A percentile compares a stretch with the other conserved stretches of the same genome.
These are phyloP conservation scores for Phylloporus arenicola DNA, from an alignment of 768 basidiomycete genomes.

Conservation along the genomic window DNA sequence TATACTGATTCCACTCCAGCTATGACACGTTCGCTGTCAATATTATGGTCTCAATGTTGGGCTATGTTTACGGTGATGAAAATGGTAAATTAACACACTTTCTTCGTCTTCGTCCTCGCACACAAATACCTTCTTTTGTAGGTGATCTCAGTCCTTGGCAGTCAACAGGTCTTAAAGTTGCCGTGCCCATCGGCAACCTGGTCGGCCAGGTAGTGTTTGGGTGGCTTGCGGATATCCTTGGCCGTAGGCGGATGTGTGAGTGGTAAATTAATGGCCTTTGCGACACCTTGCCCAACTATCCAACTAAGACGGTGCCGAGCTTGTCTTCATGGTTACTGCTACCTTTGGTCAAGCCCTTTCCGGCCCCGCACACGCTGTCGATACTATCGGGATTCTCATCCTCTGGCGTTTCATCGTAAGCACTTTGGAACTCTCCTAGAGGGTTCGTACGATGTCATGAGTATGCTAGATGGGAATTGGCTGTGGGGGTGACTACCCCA, in stretches of 20 bases:
- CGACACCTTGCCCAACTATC: neutral
- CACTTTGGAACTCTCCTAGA: neutral
- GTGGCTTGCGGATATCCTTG: constrained; percentile 68
- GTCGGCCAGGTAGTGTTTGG: constrained; percentile 73
- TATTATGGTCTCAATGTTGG: constrained; percentile 78
- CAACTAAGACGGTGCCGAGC: constrained; percentile 40
- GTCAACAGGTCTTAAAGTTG: constrained; percentile 74
- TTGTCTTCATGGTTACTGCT: constrained; percentile 72
- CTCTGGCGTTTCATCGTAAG: constrained; percentile 76
- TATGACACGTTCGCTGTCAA: constrained; percentile 89
- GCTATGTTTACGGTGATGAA: constrained; percentile 62
- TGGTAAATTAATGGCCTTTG: constrained; percentile 12
- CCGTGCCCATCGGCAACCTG: constrained; percentile 67
- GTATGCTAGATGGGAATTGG: constrained; percentile 62
- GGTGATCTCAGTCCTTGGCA: constrained; percentile 47
- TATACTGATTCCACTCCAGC: constrained; percentile 12
- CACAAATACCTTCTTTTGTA: constrained; percentile 2
- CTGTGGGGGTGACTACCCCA: constrained; percentile 83
- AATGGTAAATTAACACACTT: constrained; percentile 3
- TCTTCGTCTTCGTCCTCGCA: neutral
- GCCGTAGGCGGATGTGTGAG: constrained; percentile 76
- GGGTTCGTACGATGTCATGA: neutral
- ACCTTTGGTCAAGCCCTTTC: constrained; percentile 77
- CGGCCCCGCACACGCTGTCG: constrained; percentile 54
- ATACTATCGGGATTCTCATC: constrained; percentile 65